Base-by-base conservation (phyloP, 345 rosid genomes). In the Punica granatum region DNA sequence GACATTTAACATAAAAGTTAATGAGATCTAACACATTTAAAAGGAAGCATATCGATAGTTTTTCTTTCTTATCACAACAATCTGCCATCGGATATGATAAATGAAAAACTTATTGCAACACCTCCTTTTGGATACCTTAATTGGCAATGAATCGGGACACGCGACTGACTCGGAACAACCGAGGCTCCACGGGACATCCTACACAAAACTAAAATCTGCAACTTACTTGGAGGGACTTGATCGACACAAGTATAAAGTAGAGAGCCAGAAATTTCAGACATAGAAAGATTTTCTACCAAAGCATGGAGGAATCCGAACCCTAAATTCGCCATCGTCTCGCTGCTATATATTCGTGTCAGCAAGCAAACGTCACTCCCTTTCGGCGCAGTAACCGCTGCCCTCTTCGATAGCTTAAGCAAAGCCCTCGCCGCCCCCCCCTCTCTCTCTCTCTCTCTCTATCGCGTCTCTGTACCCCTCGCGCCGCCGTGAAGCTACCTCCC, bases 401-500 rank as follows among this genome's bases (percentile, higher is more conserved):
- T 69, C 53, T 32, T 72, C 67, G 35, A 34, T 54, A 43, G 19
- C 34, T 28, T 10, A 0, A 61, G 46, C 54, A 69, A 65, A n/a
- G 46, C 49, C 33, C 53, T 6, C 4, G 8, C 8, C 31, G 21
- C 36, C 6, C 34, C n/a, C n/a, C 7, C 43, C 14, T 39, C 1
- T 35, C 19, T n/a, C n/a, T 15, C 41, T 37, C 43, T 69, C 41
- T 35, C 51, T 65, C 42, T 65, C 63, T 26, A 43, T 59, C 67
- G 59, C 63, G 46, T 65, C 37, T n/a, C n/a, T n/a, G n/a, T n/a
- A n/a, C 44, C 67, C 49, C 69, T 71, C 44, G 79, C 70, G 78
- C 77, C 85, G 82, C 86, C 89, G 86, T 80, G 82, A 72, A 76
- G 67, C 66, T 68, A 30, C 67, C 69, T 63, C 6, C 66, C 60